Base-by-base conservation (phyloP, 352 stramenopile genomes). In the Plasmopara muralis region DNA sequence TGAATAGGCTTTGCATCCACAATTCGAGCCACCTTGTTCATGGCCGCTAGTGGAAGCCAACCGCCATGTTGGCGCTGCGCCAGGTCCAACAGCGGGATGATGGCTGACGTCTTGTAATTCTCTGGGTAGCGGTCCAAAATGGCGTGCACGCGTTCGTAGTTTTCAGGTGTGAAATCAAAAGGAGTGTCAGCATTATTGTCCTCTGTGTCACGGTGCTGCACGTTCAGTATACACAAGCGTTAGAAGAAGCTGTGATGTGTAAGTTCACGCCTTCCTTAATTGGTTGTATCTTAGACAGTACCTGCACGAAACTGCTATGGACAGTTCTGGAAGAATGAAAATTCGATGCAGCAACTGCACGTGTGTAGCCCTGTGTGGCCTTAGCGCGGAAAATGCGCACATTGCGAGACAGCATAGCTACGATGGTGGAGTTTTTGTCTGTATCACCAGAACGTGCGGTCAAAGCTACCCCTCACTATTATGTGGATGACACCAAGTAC, bases 11-110 rank as follows among this genome's bases (percentile, higher is more conserved):
- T 89, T 38, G 88, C 81, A 31, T 96, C 95, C n/a, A 98, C 89
- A 53, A 99, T 98, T 60, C 96, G 85, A n/a, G 96, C 91, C 18
- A 99, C 97, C 77, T 99, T 99, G 77, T 99, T 96, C 96, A 99
- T 99, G 46, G 97, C 97, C 16, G 95, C 94, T 7, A 99, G 77
- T 6, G 96, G 95, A 34, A 99, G 83, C 92, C 95, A 99, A 51
- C 97, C 97, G 44, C 96, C 96, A 63, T 98, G 84, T 77, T 99
- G 93, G 49, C 92, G 81, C 70, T 98, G 93, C 39, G 93, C 93
- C 48, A 98, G 66, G 70, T 99, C 97, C 43, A 99, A 82, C 56
- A 99, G 72, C 52, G 97, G 97, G 60, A 99, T 99, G 68, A 99
- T 99, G 20, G 85, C 91, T 59, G 92, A 97, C 65, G 97, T 82